Base-by-base conservation (phyloP, 176 grass and related monocot species). In the Hordeum marinum region DNA sequence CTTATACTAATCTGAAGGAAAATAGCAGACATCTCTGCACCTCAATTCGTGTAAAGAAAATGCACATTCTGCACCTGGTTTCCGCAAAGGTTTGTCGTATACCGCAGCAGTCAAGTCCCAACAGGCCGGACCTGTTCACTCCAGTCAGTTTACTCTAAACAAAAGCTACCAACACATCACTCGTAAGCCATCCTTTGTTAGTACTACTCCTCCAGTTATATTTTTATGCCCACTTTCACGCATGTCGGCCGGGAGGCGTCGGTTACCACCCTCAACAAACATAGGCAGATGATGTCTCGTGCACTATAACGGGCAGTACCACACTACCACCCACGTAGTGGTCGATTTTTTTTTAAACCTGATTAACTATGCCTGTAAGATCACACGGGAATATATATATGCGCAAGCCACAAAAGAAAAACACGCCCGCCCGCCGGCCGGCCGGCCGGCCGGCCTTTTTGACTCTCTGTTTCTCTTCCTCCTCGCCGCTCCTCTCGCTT, bases 361-460 rank as follows among this genome's bases (percentile, higher is more conserved):
- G 32, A 34, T 9, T 82, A 60, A 32, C 4, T 3, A 74, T 34
- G 32, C 3, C 1, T 34, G 32, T 34, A 29, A 29, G 29, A 29
- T 29, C 29, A 29, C 29, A 29, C 29, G 29, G 29, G 29, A 29
- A 29, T 29, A 29, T 29, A 29, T 29, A 29, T 29, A 29, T 34
- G 32, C 32, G 32, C 32, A 34, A 34, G 32, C 32, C 2, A 34
- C 3, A 34, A 34, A 34, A 4, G 32, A 34, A 34, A 3, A 34
- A 34, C 32, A 34, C 32, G 32, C 2, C 32, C 32, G 32, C 32
- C 32, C 32, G 32, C 32, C 32, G 32, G 32, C 32, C 32, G 3
- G n/a, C n/a, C n/a, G n/a, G n/a, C n/a, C n/a, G n/a, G 32, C 32
- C 32, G 3, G 18, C 17, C 68, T 20, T 89, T 89, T 85, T 67